Base-by-base conservation (phyloP, 108 stramenopile species). In the Fistulifera pelliculosa region DNA sequence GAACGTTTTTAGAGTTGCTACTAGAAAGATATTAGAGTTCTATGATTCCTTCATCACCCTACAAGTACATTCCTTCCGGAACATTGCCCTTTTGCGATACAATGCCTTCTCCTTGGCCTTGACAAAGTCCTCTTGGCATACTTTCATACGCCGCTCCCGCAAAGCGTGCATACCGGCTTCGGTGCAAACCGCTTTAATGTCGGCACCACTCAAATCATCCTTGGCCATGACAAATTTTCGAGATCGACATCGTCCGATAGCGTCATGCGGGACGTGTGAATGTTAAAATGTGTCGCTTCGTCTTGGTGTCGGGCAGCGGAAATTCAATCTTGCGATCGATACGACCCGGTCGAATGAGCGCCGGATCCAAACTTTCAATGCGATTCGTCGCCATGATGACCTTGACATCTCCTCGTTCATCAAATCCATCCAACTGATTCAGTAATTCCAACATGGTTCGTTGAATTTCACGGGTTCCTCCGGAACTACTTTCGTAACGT, bases 311-410 rank as follows among this genome's bases (percentile, higher is more conserved):
- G 7, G 98, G 98, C 21, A 98, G 76, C 6, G 98, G 98, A 62
- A 99, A 97, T 74, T 99, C 98, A 67, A 99, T 99, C 81, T 99
- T 99, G 21, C 98, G 87, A 70, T 99, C 98, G 63, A 99, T 97
- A 28, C 98, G 96, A 1, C 98, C 98, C 8, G 98, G 96, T 38
- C 98, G 88, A 63, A 99, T 97, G 41, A 99, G 68, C 15, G 98
- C 98, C 2, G 98, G 98, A 69, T 99, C 98, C 26, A 99, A 71
- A n/a, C 70, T 74, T 63, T 99, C 98, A 63, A 98, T 97, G 59
- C 87, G 87, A 72, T 99, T 99, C 25, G 98, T 99, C 19, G 98
- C 98, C 98, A 98, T 98, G 68, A 99, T 97, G 61, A 99, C 97
- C 84, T 99, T 99, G 62, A 99, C 96, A 56, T 98, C 96, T 0